Evolutionary conservation across 2,329 filamentous ascomycete species (phyloP), one percentile per base, ranked within the genome.

Genomic region (Fonsecaea multimorphosa): DNA sequence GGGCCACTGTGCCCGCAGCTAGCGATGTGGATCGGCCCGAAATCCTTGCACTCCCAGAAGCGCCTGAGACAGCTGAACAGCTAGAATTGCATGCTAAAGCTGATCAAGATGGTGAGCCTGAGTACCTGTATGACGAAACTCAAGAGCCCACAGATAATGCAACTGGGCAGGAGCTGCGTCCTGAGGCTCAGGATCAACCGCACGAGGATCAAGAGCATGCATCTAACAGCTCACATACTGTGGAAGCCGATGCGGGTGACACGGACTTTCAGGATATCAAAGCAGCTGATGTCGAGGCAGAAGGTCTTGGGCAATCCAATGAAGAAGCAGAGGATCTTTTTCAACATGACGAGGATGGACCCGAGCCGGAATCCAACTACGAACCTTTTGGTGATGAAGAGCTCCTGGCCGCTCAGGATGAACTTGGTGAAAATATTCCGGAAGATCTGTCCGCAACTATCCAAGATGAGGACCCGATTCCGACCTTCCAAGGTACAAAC

Each of bases 301-400:
- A 63, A 8, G 59, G 19, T 12, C 22, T 31, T 53, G 44, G 51
- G 29, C 58, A 65, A 12, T 46, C 44, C n/a, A 34, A 53, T 38
- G 63, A 55, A 14, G 56, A 63, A 52, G 63, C 34, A 27, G 59
- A 60, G 16, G 61, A 66, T 63, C 32, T 56, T 19, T 63, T 63
- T 29, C 61, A 62, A 40, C 52, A 61, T 14, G 62, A 65, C n/a
- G 59, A 65, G n/a, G 55, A 27, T 40, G 22, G 16, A 12, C n/a
- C 36, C 4, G 58, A 68, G 52, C 59, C 57, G 16, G 46, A 66
- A 27, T 52, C 40, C 29, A 65, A 52, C 22, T 29, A 56, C 31
- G 60, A 61, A 8, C n/a, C 64, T 16, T 68, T 62, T 34, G 61
- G 44, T 40, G 70, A 67, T 29, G 66, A 71, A 59, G 67, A 71